Percentiles rank a stretch among this genome's conserved stretches.
Conservation (phyloP, 805 yeast species). For the Candida awuae region DNA sequence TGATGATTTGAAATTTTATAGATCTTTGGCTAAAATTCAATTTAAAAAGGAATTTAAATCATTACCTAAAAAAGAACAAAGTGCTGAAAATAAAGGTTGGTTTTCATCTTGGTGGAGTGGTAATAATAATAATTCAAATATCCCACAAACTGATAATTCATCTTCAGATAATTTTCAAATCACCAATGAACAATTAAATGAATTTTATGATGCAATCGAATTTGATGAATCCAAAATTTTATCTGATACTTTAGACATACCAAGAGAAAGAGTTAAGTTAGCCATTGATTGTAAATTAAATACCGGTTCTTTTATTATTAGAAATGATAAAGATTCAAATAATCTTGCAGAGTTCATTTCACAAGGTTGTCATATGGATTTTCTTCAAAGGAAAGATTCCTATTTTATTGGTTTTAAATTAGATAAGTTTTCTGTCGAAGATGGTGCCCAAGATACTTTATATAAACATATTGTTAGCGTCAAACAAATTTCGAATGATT, state of each 20-base stretch:
- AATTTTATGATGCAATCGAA: conserved; percentile 88
- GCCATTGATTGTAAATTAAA: conserved; percentile 61
- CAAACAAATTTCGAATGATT: conserved; percentile 44
- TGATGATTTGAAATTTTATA: conserved; percentile 79
- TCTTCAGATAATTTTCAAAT: conserved; percentile 29
- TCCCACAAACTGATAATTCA: conserved; percentile 14
- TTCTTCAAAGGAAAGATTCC: conserved; percentile 74
- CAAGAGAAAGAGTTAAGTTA: conserved; percentile 63
- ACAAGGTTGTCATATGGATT: conserved; percentile 70
- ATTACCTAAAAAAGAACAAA: conserved; percentile 8
- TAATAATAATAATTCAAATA: conserved; percentile 8
- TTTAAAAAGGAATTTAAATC: conserved; percentile 43
- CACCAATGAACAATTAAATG: conserved; percentile 83
- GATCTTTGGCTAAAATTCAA: conserved; percentile 69
- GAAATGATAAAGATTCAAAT: conserved; percentile 30
- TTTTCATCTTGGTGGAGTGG: conserved; percentile 60
- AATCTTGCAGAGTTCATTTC: conserved; percentile 72
- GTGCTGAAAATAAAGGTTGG: conserved; percentile 44
- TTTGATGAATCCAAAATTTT: conserved; percentile 59
- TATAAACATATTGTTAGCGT: conserved; percentile 85
- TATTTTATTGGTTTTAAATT: conserved; percentile 63
- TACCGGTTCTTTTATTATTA: conserved; percentile 69
- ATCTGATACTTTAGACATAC: conserved; percentile 51
- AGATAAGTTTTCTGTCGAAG: conserved; percentile 78
- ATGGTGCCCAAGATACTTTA: conserved; percentile 71